Evolutionary conservation across 306 rosid species (phyloP).

Genomic region (Citrullus colocynthis): DNA sequence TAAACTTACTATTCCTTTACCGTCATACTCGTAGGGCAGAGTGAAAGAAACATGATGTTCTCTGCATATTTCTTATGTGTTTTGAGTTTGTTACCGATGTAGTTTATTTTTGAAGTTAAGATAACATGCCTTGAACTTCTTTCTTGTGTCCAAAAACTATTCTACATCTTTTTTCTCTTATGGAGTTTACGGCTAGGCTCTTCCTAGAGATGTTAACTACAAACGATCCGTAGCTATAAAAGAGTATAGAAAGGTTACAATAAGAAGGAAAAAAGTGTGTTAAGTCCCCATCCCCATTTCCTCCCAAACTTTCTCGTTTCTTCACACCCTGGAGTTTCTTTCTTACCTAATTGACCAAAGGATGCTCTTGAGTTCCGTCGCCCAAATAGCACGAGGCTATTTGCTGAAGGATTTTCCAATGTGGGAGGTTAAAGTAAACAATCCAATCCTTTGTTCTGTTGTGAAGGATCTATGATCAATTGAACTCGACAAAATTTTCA

Average conservation of each 20-base stretch:
- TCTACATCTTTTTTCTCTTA: not conserved
- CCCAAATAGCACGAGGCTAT: not conserved
- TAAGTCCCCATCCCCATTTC: not conserved
- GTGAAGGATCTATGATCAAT: not conserved
- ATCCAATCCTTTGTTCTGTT: not conserved
- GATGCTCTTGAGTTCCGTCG: not conserved
- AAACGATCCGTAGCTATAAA: too few species aligned
- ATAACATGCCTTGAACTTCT: not conserved
- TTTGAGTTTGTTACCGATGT: not conserved
- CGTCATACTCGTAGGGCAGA: not conserved
- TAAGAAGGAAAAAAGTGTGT: not conserved
- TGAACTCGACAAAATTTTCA: not conserved
- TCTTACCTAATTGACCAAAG: not conserved
- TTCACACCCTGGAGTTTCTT: not conserved
- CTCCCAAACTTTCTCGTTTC: not conserved
- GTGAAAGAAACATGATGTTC: not conserved
- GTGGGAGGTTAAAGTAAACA: not conserved
- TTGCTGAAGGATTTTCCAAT: not conserved
- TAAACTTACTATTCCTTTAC: not conserved
- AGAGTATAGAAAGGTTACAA: too few species aligned
- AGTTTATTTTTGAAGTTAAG: not conserved
- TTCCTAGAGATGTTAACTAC: too few species aligned
- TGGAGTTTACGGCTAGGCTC: too few species aligned
- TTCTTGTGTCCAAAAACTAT: not conserved
- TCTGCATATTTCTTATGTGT: not conserved